Percentiles rank a stretch among this genome's conserved stretches.
Evolutionary conservation across 192 early-diverging fungal species (phyloP).

Genomic region (Coemansia erecta): DNA sequence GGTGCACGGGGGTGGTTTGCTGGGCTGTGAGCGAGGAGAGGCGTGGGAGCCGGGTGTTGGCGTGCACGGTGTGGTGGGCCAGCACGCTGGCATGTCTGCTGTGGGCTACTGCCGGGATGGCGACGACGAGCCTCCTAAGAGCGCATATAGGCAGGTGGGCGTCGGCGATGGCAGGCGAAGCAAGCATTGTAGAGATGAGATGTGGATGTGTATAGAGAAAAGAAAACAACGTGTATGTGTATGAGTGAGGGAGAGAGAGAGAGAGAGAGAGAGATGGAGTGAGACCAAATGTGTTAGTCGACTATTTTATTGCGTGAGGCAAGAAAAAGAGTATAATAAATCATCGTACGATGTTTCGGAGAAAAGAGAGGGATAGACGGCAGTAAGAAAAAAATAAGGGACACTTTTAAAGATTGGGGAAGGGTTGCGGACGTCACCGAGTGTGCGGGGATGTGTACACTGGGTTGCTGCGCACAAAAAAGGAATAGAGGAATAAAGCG

Average conservation of each 20-base stretch:
- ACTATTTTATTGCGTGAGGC: not conserved
- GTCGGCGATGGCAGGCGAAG: not conserved
- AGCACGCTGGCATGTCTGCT: slow-evolving; percentile 1
- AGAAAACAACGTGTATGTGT: not conserved
- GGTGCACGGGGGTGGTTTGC: not conserved
- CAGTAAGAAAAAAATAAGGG: no score
- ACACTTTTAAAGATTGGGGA: no score
- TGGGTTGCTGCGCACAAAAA: no score
- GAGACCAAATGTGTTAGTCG: no score
- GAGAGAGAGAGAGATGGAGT: not conserved
- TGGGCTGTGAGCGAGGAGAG: no score
- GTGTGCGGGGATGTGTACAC: no score
- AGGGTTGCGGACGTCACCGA: no score
- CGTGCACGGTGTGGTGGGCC: slow-evolving; percentile 1
- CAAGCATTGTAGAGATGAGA: not conserved
- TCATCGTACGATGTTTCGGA: no score
- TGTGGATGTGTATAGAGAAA: not conserved
- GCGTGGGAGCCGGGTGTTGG: not conserved
- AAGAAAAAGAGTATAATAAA: not conserved
- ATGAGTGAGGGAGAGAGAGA: not conserved
- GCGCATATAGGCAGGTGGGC: no score
- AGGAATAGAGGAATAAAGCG: no score
- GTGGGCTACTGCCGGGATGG: not conserved
- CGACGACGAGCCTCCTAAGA: no score
- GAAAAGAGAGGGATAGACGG: no score